phyloP scores from a whole-genome alignment of 148 eudicot species.

The Drosera capensis region DNA sequence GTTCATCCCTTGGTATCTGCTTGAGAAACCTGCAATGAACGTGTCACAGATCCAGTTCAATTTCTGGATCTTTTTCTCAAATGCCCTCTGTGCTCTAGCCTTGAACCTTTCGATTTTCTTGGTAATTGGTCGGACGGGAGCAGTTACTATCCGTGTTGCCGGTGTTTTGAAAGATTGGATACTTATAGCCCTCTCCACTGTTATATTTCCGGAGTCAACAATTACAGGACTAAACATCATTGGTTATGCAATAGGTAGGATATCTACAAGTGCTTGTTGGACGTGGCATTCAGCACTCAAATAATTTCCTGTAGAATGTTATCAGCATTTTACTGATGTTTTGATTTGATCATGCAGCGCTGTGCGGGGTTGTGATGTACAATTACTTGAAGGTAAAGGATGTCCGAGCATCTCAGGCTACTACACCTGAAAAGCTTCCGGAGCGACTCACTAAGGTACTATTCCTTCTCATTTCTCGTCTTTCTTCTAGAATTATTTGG shows the following conservation, averaged over 20 bases:
- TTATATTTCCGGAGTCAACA: conserved; percentile 7
- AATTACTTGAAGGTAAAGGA: conserved; percentile 36
- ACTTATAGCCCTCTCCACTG: conserved; percentile 68
- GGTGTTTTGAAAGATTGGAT: conserved; percentile 82
- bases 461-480: conserved; percentile 6
- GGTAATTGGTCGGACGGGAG: conserved; percentile 79
- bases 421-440: conserved; percentile 13
- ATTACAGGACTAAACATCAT: not conserved
- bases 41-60: conserved; percentile 58
- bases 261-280: too few species aligned
- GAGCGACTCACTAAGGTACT: conserved; percentile 23
- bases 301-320: not conserved
- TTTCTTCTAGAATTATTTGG: not conserved
- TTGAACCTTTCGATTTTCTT: conserved; percentile 74
- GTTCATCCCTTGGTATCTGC: conserved; percentile 66
- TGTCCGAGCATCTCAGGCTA: conserved; percentile 23
- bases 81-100: conserved; percentile 19
- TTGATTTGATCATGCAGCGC: conserved; percentile 16
- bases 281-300: too few species aligned
- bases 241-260: not conserved
- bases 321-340: not conserved
- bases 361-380: conserved; percentile 35
- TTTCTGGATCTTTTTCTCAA: conserved; percentile 76
- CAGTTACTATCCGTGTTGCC: conserved; percentile 77
- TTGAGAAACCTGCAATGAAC: conserved; percentile 70